Evolutionary conservation across 2,329 filamentous ascomycete species (phyloP).

Genomic region (Sporothrix brunneoviolacea): DNA sequence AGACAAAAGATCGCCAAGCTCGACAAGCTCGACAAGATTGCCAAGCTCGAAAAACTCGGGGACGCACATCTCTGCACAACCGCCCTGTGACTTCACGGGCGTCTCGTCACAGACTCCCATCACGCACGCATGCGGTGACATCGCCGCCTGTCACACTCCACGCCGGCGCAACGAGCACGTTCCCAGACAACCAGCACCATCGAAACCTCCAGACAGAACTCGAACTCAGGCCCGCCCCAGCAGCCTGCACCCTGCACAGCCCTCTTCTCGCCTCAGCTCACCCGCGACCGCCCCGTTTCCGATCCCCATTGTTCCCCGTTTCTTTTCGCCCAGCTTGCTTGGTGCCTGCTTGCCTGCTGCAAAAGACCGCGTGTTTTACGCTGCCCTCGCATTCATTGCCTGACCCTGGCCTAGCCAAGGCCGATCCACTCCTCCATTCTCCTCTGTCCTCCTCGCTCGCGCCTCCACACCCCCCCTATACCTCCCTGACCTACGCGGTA

Average conservation of each 20-base stretch:
- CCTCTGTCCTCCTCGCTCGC: too few relatives aligned
- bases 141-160: background rate
- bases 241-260: background rate
- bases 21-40: background rate
- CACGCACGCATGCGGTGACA: slow-evolving; percentile 4
- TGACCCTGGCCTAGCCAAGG: slow-evolving; percentile 8
- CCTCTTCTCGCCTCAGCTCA: slow-evolving; percentile 9
- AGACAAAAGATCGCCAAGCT: background rate
- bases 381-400: background rate
- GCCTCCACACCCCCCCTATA: slow-evolving; percentile 1
- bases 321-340: background rate
- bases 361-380: background rate
- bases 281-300: background rate
- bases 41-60: background rate
- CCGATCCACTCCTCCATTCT: slow-evolving; percentile 1
- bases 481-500: background rate
- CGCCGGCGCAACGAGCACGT: background rate
- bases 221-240: background rate
- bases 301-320: background rate
- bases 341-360: slow-evolving; percentile 1
- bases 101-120: background rate
- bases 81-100: background rate
- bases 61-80: background rate
- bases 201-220: too few relatives aligned
- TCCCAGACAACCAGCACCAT: too few relatives aligned